Conservation (phyloP, 768 basidiomycete genomes). For the Boletus sp. region DNA sequence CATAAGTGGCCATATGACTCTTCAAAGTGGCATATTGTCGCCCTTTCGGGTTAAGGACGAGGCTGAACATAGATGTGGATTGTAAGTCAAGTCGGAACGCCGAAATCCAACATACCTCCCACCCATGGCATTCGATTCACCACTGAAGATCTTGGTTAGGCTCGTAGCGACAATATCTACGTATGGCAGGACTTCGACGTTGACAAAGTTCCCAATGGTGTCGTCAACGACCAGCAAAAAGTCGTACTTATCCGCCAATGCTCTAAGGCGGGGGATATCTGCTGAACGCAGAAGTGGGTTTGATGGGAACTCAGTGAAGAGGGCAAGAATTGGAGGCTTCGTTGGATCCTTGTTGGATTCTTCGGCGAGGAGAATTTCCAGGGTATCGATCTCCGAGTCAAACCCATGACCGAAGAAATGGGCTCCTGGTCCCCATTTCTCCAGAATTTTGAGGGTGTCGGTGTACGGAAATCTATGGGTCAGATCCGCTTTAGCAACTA, state of each 20-base stretch:
- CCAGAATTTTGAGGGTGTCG: slow-evolving; percentile 89
- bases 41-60: slow-evolving; percentile 82
- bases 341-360: slow-evolving; percentile 38
- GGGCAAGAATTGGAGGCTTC: slow-evolving; percentile 65
- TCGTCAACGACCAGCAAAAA: slow-evolving; percentile 92
- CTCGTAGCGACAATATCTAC: slow-evolving; percentile 91
- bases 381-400: slow-evolving; percentile 68
- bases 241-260: slow-evolving; percentile 82
- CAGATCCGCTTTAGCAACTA: not conserved
- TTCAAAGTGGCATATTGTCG: slow-evolving; percentile 70
- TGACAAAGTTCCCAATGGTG: slow-evolving; percentile 92
- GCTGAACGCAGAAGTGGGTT: slow-evolving; percentile 91
- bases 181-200: slow-evolving; percentile 84
- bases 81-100: not conserved
- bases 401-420: slow-evolving; percentile 84
- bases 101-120: slow-evolving; percentile 66
- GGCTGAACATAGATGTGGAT: slow-evolving; percentile 41
- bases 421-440: slow-evolving; percentile 96
- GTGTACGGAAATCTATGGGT: slow-evolving; percentile 82
- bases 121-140: slow-evolving; percentile 95
- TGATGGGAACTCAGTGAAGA: slow-evolving; percentile 94
- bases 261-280: slow-evolving; percentile 69
- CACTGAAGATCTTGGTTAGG: slow-evolving; percentile 93
- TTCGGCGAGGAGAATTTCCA: slow-evolving; percentile 60
- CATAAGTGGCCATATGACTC: slow-evolving; percentile 57